Conservation (phyloP, 1,284 basidiomycete genomes). For the Anthracocystis walkeri region DNA sequence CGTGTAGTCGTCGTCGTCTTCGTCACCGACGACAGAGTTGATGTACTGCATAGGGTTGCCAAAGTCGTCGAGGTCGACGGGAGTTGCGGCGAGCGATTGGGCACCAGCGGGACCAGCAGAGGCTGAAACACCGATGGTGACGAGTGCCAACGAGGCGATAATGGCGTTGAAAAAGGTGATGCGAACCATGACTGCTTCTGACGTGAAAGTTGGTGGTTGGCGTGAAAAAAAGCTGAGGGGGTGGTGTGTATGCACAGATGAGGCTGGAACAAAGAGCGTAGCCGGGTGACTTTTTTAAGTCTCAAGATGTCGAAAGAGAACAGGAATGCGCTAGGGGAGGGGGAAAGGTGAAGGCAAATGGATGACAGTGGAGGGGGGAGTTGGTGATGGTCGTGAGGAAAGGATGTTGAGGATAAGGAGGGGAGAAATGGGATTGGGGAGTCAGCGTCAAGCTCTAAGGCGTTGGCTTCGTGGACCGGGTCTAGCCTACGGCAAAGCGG, state of each 20-base stretch:
- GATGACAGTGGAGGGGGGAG: constrained; percentile 3
- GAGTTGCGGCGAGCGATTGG: background rate
- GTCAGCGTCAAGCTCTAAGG: background rate
- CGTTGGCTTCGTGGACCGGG: background rate
- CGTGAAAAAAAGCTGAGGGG: background rate
- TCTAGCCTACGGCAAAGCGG: too few species aligned
- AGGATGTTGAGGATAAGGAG: background rate
- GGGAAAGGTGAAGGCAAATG: background rate
- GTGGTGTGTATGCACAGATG: background rate
- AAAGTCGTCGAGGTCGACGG: constrained; percentile 42
- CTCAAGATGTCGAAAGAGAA: background rate
- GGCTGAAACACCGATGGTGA: constrained; percentile 22
- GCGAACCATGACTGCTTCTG: constrained; percentile 19
- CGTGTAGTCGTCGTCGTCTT: constrained; percentile 53
- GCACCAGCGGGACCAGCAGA: background rate
- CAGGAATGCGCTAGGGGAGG: background rate
- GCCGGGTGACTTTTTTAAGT: background rate
- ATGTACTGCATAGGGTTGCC: constrained; percentile 51
- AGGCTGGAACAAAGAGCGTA: constrained; percentile 12
- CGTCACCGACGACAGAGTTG: constrained; percentile 57
- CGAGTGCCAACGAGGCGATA: constrained; percentile 21
- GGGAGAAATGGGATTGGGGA: background rate
- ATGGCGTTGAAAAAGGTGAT: constrained; percentile 31
- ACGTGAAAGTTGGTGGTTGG: background rate
- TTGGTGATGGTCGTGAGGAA: constrained; percentile 6